Evolutionary conservation across 345 rosid genomes (phyloP).

Genomic region (Angophora floribunda): DNA sequence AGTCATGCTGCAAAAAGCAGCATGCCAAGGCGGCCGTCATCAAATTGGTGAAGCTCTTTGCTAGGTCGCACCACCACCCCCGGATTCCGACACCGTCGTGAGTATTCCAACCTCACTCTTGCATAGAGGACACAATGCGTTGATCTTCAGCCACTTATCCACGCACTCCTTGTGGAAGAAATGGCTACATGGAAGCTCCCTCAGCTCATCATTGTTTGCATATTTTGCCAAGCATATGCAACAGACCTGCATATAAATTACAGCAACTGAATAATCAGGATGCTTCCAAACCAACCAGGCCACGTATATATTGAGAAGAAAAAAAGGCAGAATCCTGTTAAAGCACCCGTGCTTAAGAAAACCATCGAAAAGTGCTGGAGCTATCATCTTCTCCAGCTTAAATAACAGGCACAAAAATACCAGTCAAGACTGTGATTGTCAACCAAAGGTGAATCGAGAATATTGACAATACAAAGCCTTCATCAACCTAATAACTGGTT

Average conservation of each 20-base stretch:
- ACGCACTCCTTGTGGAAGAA: slow-evolving; percentile 96
- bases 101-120: slow-evolving; percentile 73
- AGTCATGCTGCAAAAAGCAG: not conserved
- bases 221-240: slow-evolving; percentile 95
- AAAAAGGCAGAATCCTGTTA: not conserved
- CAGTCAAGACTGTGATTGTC: not conserved
- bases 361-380: not conserved
- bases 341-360: not conserved
- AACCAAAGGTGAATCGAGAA: not conserved
- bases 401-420: not conserved
- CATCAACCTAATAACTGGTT: not conserved
- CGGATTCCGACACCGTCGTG: slow-evolving; percentile 22
- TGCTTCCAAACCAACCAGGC: not conserved
- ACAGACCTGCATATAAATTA: slow-evolving; percentile 44
- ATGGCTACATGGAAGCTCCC: slow-evolving; percentile 85
- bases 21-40: not conserved
- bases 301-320: not conserved
- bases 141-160: slow-evolving; percentile 95
- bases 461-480: not conserved
- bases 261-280: not conserved
- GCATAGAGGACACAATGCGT: slow-evolving; percentile 93
- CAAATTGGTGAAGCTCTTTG: not conserved
- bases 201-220: slow-evolving; percentile 86
- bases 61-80: not conserved
- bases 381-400: not conserved